Percentiles rank a stretch among this genome's conserved stretches.
Evolutionary conservation across 148 eudicot genomes (phyloP).

Genomic region (Amaranthus cruentus): DNA sequence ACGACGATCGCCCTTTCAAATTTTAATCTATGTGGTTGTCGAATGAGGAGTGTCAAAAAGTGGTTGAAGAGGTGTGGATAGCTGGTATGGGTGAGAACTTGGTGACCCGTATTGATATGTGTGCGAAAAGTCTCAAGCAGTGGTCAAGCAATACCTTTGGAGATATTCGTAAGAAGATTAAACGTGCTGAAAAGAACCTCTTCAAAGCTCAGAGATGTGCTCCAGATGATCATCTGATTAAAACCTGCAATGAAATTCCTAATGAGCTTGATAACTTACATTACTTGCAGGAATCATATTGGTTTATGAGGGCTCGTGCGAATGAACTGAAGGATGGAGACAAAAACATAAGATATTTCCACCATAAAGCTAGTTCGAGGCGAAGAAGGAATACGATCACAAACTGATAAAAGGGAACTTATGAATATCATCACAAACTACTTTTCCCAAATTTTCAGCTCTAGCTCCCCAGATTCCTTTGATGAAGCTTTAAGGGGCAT

Average conservation of each 20-base stretch:
- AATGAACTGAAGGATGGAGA: background rate
- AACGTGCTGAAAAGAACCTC: too few relatives aligned
- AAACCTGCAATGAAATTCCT: background rate
- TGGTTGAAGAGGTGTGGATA: too few relatives aligned
- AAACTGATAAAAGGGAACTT: background rate
- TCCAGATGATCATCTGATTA: too few relatives aligned
- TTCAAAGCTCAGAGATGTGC: too few relatives aligned
- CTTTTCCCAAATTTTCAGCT: background rate
- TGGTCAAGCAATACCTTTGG: too few relatives aligned
- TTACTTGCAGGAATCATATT: background rate
- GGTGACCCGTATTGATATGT: too few relatives aligned
- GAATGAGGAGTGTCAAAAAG: too few relatives aligned
- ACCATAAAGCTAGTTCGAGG: background rate
- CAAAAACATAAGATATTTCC: background rate
- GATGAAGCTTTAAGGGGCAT: background rate
- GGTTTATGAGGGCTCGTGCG: background rate
- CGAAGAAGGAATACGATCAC: background rate
- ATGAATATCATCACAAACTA: background rate
- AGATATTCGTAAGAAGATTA: too few relatives aligned
- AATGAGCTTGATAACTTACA: background rate
- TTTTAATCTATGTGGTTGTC: too few relatives aligned
- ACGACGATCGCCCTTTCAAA: too few relatives aligned
- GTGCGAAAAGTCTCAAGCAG: too few relatives aligned
- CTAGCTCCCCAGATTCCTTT: background rate
- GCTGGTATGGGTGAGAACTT: too few relatives aligned